Percentiles rank a stretch among this genome's conserved stretches.
Evolutionary conservation across 2,329 filamentous ascomycete species (phyloP).

Genomic region (Epichloe hybrida): DNA sequence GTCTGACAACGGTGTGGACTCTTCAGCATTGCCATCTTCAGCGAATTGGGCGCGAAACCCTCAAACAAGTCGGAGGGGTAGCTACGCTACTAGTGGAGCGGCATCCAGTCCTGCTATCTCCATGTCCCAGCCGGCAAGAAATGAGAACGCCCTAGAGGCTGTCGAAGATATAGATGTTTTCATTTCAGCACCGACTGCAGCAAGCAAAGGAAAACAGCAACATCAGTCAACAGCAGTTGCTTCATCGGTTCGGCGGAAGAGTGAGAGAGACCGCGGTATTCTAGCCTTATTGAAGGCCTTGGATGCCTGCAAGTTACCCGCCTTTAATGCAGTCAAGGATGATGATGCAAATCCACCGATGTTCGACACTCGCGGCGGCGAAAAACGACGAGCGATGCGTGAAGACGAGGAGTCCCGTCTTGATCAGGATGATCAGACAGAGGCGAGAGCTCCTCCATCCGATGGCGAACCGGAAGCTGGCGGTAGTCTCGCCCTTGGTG

Average conservation of each 20-base stretch:
- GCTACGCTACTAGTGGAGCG: slow-evolving; percentile 67
- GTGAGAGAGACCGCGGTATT: slow-evolving; percentile 15
- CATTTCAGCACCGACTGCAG: slow-evolving; percentile 12
- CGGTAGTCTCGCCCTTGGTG: slow-evolving; percentile 74
- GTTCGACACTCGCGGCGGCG: slow-evolving; percentile 71
- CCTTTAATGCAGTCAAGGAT: slow-evolving; percentile 5
- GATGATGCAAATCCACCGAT: slow-evolving; percentile 46
- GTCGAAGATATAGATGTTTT: slow-evolving; percentile 19
- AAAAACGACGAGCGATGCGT: slow-evolving; percentile 64
- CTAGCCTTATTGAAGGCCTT: slow-evolving; percentile 25
- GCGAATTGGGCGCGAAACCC: slow-evolving; percentile 80
- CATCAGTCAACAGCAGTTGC: slow-evolving; percentile 4
- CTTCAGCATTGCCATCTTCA: slow-evolving; percentile 81
- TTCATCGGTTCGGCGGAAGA: neutral
- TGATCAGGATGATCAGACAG: slow-evolving; percentile 35
- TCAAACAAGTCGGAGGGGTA: slow-evolving; percentile 55
- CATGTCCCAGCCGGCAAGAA: slow-evolving; percentile 38
- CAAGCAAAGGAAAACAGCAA: slow-evolving; percentile 7
- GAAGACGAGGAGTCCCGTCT: slow-evolving; percentile 51
- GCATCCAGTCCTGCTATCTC: slow-evolving; percentile 72
- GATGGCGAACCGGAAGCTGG: slow-evolving; percentile 74
- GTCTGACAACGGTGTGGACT: slow-evolving; percentile 57
- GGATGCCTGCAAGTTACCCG: slow-evolving; percentile 21
- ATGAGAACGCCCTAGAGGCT: slow-evolving; percentile 35
- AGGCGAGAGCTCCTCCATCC: slow-evolving; percentile 28